These are phyloP conservation scores for Myxozyma nipponensis DNA, from an alignment of 805 yeast species.

Conservation along the genomic window DNA sequence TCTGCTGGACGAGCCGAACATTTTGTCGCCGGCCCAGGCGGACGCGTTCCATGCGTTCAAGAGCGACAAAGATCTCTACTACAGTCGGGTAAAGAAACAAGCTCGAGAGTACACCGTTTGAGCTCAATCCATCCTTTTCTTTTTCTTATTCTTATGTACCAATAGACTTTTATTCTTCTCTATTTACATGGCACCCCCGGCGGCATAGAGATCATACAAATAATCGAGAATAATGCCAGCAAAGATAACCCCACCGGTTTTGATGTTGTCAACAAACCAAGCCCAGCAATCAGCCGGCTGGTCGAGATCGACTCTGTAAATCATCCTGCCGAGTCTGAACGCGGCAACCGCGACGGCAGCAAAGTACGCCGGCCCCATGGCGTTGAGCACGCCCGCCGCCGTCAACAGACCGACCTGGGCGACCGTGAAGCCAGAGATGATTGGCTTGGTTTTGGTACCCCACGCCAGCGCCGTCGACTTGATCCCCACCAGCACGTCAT, in stretches of 20 bases:
- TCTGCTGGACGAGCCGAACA: conserved; percentile 82
- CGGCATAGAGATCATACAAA: conserved; percentile 9
- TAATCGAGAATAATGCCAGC: conserved; percentile 41
- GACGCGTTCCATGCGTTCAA: conserved; percentile 81
- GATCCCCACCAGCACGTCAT: conserved; percentile 85
- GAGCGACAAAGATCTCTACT: conserved; percentile 65
- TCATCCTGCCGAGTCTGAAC: conserved; percentile 63
- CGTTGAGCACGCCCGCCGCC: conserved; percentile 66
- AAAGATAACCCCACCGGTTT: conserved; percentile 47
- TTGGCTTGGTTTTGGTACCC: conserved; percentile 74
- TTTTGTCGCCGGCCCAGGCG: conserved; percentile 94
- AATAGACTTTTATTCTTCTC: neutral
- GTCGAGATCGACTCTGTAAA: conserved; percentile 70
- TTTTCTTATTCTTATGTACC: too few species aligned
- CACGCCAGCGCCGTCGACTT: conserved; percentile 94
- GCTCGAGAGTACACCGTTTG: conserved; percentile 60
- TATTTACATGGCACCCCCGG: neutral
- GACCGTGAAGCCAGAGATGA: conserved; percentile 58
- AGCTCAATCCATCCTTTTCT: neutral
- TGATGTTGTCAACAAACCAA: conserved; percentile 70
- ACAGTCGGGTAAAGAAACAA: conserved; percentile 74
- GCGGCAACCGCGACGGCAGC: conserved; percentile 63
- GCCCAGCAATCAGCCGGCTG: conserved; percentile 79
- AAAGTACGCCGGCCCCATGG: conserved; percentile 84
- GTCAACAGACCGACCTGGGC: conserved; percentile 65